Evolutionary conservation across 257 asterid genomes (phyloP).

Genomic region (Salvia miltiorrhiza): DNA sequence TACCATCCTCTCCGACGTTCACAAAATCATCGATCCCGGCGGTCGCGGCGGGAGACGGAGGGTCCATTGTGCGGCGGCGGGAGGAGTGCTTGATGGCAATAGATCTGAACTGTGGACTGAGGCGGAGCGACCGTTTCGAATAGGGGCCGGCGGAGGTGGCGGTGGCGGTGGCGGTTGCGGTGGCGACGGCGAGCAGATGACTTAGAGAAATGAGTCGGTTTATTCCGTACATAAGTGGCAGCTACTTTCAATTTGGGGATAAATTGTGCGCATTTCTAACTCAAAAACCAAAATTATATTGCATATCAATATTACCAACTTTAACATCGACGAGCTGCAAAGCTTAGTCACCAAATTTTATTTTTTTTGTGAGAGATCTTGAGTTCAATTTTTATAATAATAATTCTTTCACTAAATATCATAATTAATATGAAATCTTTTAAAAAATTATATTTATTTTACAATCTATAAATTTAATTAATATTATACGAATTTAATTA

Average conservation of each 20-base stretch:
- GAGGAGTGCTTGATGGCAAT: background rate
- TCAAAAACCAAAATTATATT: no score
- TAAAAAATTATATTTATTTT: no score
- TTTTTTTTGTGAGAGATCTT: no score
- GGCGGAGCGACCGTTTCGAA: slow-evolving; percentile 22
- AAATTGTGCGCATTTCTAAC: no score
- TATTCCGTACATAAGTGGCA: slow-evolving; percentile 18
- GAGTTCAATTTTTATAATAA: no score
- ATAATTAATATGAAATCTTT: no score
- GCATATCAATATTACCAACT: no score
- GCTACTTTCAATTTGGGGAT: background rate
- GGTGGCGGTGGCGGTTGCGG: background rate
- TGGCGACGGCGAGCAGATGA: slow-evolving; percentile 14
- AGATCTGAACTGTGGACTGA: slow-evolving; percentile 19
- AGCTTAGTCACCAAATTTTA: no score
- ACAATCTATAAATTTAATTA: no score
- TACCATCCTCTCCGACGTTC: slow-evolving; percentile 34
- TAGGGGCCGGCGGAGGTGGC: background rate
- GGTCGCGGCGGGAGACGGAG: slow-evolving; percentile 32
- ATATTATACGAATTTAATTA: no score
- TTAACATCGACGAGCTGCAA: no score
- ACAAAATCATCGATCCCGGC: slow-evolving; percentile 44
- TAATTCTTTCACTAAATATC: no score
- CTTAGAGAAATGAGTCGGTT: slow-evolving; percentile 9
- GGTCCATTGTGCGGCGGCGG: slow-evolving; percentile 36